These are phyloP conservation scores for Chlorella vulgaris DNA, from an alignment of 139 green algal species.

Conservation along the genomic window DNA sequence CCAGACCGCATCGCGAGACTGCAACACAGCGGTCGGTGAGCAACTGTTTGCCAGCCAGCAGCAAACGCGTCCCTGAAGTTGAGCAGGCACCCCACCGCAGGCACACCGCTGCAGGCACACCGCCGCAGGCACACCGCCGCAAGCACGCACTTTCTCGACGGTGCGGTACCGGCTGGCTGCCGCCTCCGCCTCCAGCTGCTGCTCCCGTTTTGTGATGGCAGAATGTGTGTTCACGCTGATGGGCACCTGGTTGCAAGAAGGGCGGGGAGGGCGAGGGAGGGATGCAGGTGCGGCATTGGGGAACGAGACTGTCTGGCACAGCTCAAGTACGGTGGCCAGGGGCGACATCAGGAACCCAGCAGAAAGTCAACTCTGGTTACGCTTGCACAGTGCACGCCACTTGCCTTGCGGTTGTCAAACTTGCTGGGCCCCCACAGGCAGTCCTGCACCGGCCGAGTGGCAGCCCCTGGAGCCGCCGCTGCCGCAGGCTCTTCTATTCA, in stretches of 20 bases:
- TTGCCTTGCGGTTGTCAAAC: constrained; percentile 25
- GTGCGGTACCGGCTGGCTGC: constrained; percentile 18
- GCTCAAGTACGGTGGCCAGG: too few species aligned
- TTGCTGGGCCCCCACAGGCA: constrained; percentile 22
- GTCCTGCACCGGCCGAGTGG: neutral
- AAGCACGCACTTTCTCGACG: constrained; percentile 27
- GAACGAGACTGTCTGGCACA: neutral
- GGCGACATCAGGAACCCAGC: too few species aligned
- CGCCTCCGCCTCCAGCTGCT: constrained; percentile 24
- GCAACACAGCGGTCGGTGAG: neutral
- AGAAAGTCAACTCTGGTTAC: too few species aligned
- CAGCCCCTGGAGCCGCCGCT: neutral
- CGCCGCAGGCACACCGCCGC: too few species aligned
- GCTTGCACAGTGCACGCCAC: neutral
- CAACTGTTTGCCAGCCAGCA: too few species aligned
- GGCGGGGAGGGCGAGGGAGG: neutral
- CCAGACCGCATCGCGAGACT: neutral
- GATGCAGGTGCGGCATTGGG: neutral
- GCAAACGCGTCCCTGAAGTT: neutral
- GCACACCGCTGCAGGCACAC: too few species aligned
- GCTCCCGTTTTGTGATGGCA: neutral
- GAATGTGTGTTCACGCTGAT: neutral
- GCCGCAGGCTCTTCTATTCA: neutral
- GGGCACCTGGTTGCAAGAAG: neutral
- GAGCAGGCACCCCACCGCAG: too few species aligned